Base-by-base conservation (phyloP, 192 early-diverging fungal species). In the Backusella circina region DNA sequence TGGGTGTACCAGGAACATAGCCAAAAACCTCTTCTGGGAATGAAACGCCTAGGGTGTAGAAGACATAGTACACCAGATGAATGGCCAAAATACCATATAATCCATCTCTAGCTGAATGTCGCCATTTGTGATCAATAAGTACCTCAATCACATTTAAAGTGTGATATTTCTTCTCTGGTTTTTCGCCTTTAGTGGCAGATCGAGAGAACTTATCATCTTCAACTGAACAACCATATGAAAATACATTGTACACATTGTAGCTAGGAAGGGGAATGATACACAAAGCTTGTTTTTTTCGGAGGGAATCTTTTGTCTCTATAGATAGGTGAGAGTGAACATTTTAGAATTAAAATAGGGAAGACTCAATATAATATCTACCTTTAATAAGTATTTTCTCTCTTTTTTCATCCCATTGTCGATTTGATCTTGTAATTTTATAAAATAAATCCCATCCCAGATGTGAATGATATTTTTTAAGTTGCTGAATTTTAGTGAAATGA, bases 111-210 rank as follows among this genome's bases (percentile, higher is more conserved):
- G 57, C 72, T 38, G 65, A 73, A 8, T 32, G 26, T 5, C 37
- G 54, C 72, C 72, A 73, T 73, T 73, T 73, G 15, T 73, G 65
- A 37, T 47, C 44, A 6, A 47, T 47, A n/a, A 47, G 44, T 1
- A 47, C 44, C n/a, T 47, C 44, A 21, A 47, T 47, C 0, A 47
- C 5, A n/a, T 47, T 47, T 5, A 47, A 47, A 16, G 44, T 47
- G 6, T 47, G 44, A 18, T n/a, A 47, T 18, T 47, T 47, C 44
- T 47, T 47, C n/a, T 47, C 44, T 18, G 5, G 18, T 7, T 47
- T 47, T 6, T 47, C 44, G 3, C 44, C 44, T n/a, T 47, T 47
- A 8, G 18, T 0, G 18, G 0, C 44, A 0, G 44, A 47, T 47
- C 44, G 44, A 1, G 44, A 47, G 7, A 47, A n/a, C 1, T 4